Base-by-base conservation (phyloP, 2,329 filamentous ascomycete genomes). In the Clarireedia sp. region DNA sequence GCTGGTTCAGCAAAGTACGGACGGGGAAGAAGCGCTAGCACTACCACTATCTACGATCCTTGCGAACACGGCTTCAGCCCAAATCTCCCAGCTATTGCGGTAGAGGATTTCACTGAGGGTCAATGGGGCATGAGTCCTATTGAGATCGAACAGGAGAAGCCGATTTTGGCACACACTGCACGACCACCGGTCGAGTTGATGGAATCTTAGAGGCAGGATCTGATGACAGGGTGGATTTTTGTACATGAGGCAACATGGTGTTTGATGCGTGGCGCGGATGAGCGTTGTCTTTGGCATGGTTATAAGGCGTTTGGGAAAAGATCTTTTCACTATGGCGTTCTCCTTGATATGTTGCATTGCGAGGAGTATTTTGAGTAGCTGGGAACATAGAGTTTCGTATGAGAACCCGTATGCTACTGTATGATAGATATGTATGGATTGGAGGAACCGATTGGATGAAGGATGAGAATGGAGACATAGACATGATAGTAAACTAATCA, bases 131-230 rank as follows among this genome's bases (percentile, higher is more conserved):
- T 76, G 59, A 74, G 74, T 66, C 71, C 75, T 16, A 62, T 76
- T 49, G 68, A 74, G 41, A 24, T 44, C 9, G 23, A n/a, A 14
- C 54, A 67, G 55, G 58, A 64, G 21, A 76, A 73, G 63, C 74
- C 78, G 19, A 79, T 83, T 59, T 67, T 78, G 71, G 78, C 79
- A 23, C 80, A 86, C 63, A 87, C 84, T 2, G 62, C 78, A 2
- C 74, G 82, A 49, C 84, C 84, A 21, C 83, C 83, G 0, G 75
- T 87, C 7, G 84, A 87, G 73, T 71, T 86, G 60, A 85, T 86
- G 78, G 52, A 66, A 26, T 55, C 52, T 40, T 57, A 48, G 44
- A 47, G 14, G 8, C 2, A 23, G 36, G 1, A 19, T 45, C 3
- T 24, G 5, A 5, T n/a, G 14, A 2, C 10, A 29, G 19, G 17